Evolutionary conservation across 345 rosid species (phyloP).

Genomic region (Passiflora organensis): DNA sequence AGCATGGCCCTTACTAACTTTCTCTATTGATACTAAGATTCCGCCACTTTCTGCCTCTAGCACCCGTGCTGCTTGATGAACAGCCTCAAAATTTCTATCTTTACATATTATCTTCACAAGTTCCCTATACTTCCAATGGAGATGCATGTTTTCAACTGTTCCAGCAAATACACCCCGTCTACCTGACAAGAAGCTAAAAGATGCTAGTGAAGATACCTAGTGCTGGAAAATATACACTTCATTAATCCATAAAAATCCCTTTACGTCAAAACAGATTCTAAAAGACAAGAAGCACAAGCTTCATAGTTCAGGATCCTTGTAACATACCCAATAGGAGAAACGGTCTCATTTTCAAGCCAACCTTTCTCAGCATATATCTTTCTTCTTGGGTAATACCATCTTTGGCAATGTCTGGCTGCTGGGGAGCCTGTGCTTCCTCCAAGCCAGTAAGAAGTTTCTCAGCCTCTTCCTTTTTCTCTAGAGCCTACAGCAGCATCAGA

Average conservation of each 20-base stretch:
- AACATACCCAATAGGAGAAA: constrained; percentile 79
- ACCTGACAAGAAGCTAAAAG: constrained; percentile 49
- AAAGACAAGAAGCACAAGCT: constrained; percentile 1
- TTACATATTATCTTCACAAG: constrained; percentile 78
- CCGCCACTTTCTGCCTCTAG: constrained; percentile 95
- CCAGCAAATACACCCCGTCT: constrained; percentile 85
- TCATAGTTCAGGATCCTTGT: constrained; percentile 1
- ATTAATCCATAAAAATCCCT: background rate
- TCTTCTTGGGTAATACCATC: constrained; percentile 87
- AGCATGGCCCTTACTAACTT: constrained; percentile 79
- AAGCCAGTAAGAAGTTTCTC: constrained; percentile 65
- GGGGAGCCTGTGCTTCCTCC: constrained; percentile 40
- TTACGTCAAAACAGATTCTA: background rate
- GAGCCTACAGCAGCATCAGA: constrained; percentile 39
- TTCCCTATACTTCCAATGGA: constrained; percentile 98
- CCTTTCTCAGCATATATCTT: constrained; percentile 82
- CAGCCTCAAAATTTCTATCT: constrained; percentile 53
- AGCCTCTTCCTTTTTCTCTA: constrained; percentile 78
- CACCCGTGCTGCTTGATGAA: constrained; percentile 51
- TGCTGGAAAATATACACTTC: background rate
- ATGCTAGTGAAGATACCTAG: constrained; percentile 9
- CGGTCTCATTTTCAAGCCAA: constrained; percentile 92
- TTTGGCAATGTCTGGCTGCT: constrained; percentile 55
- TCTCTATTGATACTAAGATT: constrained; percentile 73
- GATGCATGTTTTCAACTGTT: constrained; percentile 96